Evolutionary conservation across 1,139 yeast genomes (phyloP).

Genomic region (Wickerhamomyces sp.): DNA sequence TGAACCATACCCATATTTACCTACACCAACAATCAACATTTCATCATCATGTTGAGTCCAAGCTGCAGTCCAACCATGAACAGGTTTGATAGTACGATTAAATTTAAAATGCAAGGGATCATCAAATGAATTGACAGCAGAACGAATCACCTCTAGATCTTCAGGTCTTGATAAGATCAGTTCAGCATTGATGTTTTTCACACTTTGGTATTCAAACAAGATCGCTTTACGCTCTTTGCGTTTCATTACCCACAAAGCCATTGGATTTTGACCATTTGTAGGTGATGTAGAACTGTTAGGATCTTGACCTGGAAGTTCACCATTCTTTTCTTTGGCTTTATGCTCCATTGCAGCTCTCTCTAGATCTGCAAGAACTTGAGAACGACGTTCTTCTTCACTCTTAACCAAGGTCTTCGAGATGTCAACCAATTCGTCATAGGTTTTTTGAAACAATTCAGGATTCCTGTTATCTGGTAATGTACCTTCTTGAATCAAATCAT

Average conservation of each 20-base stretch:
- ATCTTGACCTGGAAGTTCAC: conserved; percentile 32
- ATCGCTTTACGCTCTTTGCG: conserved; percentile 84
- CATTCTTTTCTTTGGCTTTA: conserved; percentile 38
- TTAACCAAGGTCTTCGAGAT: conserved; percentile 59
- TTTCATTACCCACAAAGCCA: conserved; percentile 47
- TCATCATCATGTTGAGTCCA: conserved; percentile 87
- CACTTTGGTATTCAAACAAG: conserved; percentile 83
- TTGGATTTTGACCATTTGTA: conserved; percentile 31
- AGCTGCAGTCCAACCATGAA: conserved; percentile 84
- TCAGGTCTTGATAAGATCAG: conserved; percentile 74
- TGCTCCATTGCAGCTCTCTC: conserved; percentile 60
- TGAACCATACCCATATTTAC: conserved; percentile 92
- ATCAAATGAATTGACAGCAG: conserved; percentile 46
- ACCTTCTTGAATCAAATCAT: conserved; percentile 85
- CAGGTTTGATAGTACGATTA: conserved; percentile 66
- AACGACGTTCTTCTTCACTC: conserved; percentile 63
- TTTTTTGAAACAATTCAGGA: conserved; percentile 73
- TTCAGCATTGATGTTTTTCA: conserved; percentile 89
- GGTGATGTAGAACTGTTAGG: no score
- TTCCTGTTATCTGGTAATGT: conserved; percentile 74
- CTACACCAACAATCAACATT: conserved; percentile 79
- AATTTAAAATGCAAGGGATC: conserved; percentile 57
- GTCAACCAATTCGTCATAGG: conserved; percentile 65
- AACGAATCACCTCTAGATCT: conserved; percentile 66
- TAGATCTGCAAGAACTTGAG: conserved; percentile 48